Evolutionary conservation across 352 stramenopile species (phyloP), one percentile per base, ranked within the genome.

Genomic region (Peronospora tabacina): DNA sequence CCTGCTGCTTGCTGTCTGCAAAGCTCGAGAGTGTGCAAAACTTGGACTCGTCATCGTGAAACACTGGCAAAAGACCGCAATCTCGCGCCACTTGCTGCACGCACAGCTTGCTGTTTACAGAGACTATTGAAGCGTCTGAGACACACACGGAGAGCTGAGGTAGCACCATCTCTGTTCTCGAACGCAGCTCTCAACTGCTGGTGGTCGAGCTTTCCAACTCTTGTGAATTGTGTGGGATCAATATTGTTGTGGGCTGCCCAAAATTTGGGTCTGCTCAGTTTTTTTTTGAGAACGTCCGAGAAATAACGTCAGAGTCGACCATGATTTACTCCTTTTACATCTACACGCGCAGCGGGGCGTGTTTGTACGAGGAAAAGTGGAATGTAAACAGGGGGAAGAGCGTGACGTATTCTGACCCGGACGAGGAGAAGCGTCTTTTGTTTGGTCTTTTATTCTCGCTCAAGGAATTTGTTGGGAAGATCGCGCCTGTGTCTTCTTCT

Each of bases 251-350:
- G 15, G 11, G 4, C 12, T 19, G 43, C 41, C 46, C 42, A 28
- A 52, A 47, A 33, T n/a, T 24, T 26, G 4, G 2, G 20, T 22
- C 4, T 4, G n/a, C n/a, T n/a, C n/a, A n/a, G 22, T 26, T 7
- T 26, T 7, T 6, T 26, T 26, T 26, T 26, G 4, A 2, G 22
- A 26, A 3, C 22, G 7, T 26, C 10, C 10, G 28, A 33, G 13
- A 10, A 42, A 19, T 50, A 33, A 52, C 28, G 36, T 17, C 10
- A 3, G 3, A 26, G 5, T 6, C 28, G 28, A 13, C 33, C 30
- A 93, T 90, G 83, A 94, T 97, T 65, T 97, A 80, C 85, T 94
- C 87, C 52, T 80, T 97, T 32, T 93, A 91, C 65, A 94, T 96
- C 67, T 97, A 95, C 75, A 90, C 90, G 58, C 82, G 88, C 33